A percentile compares a stretch with the other conserved stretches of the same genome.
These are phyloP conservation scores for Eimeria praecox DNA, from an alignment of 169 alveolate genomes.

Conservation along the genomic window DNA sequence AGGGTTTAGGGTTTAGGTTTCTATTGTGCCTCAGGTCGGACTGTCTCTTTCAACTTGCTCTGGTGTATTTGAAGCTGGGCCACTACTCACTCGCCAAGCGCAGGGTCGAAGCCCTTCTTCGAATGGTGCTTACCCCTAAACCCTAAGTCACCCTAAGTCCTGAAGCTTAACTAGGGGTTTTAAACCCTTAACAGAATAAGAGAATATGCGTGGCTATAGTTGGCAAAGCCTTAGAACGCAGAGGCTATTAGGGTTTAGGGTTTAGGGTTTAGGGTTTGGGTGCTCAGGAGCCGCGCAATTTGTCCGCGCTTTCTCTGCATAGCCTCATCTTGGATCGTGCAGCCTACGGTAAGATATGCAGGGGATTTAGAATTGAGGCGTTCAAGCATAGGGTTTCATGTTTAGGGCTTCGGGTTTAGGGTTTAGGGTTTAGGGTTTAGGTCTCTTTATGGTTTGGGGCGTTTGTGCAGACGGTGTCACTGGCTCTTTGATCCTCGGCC, in stretches of 20 bases:
- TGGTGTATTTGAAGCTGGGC: conserved; percentile 83
- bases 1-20: conserved; percentile 8
- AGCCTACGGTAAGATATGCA: conserved; percentile 76
- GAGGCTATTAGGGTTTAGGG: neutral
- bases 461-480: conserved; percentile 74
- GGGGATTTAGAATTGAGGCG: neutral
- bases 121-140: conserved; percentile 67
- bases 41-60: conserved; percentile 78
- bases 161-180: neutral
- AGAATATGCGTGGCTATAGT: neutral
- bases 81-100: conserved; percentile 81
- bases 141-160: neutral
- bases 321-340: conserved; percentile 83
- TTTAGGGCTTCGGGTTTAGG: neutral
- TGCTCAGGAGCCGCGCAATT: conserved; percentile 83
- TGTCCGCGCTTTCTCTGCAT: conserved; percentile 82
- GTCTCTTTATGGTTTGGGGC: neutral
- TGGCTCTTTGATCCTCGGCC: conserved; percentile 80
- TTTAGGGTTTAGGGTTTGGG: conserved; percentile 42
- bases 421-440: neutral
- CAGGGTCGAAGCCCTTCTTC: conserved; percentile 80
- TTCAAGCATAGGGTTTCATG: neutral
- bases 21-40: conserved; percentile 73
- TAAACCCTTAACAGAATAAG: neutral
- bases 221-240: neutral